These are phyloP conservation scores for Pythium vanterpoolii DNA, from an alignment of 352 stramenopile species.

Conservation along the genomic window DNA sequence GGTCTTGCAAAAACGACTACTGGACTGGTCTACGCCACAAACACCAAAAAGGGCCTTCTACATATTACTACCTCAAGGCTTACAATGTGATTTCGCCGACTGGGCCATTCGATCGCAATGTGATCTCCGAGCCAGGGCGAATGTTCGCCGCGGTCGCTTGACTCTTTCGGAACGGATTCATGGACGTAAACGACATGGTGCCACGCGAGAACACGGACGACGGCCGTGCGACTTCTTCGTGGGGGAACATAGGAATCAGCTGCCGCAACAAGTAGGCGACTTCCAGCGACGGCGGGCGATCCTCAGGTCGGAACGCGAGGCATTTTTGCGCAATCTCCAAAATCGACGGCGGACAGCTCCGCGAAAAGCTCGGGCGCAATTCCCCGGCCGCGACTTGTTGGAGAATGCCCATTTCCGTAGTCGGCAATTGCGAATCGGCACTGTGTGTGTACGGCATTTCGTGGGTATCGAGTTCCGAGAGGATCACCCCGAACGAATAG, in stretches of 20 bases:
- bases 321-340: conserved; percentile 23
- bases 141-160: too few species aligned
- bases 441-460: conserved; percentile 14
- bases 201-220: conserved; percentile 16
- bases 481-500: conserved; percentile 35
- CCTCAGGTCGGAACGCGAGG: conserved; percentile 21
- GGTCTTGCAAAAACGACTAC: too few species aligned
- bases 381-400: conserved; percentile 22
- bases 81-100: too few species aligned
- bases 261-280: conserved; percentile 18
- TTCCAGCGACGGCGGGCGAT: conserved; percentile 12
- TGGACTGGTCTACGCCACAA: too few species aligned
- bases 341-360: conserved; percentile 19
- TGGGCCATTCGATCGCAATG: too few species aligned
- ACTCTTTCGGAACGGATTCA: conserved; percentile 10
- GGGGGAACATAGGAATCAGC: conserved; percentile 19
- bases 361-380: conserved; percentile 21
- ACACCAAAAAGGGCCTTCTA: too few species aligned
- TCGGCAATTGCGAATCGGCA: background rate
- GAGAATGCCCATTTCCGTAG: conserved; percentile 18
- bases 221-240: conserved; percentile 9
- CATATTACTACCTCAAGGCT: too few species aligned
- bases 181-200: conserved; percentile 7
- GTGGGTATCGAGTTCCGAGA: conserved; percentile 25
- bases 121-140: too few species aligned